A percentile compares a stretch with the other conserved stretches of the same genome.
Conservation (phyloP, 345 rosid genomes). For the Cochlearia excelsa region DNA sequence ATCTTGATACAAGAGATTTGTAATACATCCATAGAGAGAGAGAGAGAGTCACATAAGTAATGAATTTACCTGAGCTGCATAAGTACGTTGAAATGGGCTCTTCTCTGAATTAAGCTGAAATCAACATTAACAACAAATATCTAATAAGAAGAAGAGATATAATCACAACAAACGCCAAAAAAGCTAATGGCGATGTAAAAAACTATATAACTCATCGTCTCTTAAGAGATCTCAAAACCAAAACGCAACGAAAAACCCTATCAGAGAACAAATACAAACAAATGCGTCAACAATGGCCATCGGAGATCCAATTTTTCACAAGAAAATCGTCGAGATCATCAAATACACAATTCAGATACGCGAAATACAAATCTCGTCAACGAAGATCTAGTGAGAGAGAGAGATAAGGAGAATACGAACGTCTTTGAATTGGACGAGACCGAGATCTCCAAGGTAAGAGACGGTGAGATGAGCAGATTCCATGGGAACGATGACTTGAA, state of each 20-base stretch:
- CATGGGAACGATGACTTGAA: conserved; percentile 85
- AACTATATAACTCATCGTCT: neutral
- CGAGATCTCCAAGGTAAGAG: conserved; percentile 88
- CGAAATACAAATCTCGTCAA: neutral
- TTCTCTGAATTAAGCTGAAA: conserved; percentile 86
- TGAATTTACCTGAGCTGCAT: conserved; percentile 76
- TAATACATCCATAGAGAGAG: too few relatives aligned
- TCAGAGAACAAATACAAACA: too few relatives aligned
- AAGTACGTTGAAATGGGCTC: conserved; percentile 95
- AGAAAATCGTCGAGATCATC: neutral
- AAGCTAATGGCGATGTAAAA: neutral
- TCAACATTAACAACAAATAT: conserved; percentile 20
- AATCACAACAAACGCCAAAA: neutral
- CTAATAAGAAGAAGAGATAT: neutral
- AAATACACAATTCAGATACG: neutral
- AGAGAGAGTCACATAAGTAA: neutral
- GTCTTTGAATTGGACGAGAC: conserved; percentile 93
- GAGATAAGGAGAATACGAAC: conserved; percentile 40
- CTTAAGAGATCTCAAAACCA: too few relatives aligned
- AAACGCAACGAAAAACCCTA: too few relatives aligned
- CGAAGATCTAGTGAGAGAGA: neutral
- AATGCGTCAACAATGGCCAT: conserved; percentile 11
- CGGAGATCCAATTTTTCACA: conserved; percentile 5
- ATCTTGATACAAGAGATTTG: too few relatives aligned
- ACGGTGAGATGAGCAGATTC: conserved; percentile 89